Conservation (phyloP, 2,329 filamentous ascomycete genomes). For the Clarireedia sp. region DNA sequence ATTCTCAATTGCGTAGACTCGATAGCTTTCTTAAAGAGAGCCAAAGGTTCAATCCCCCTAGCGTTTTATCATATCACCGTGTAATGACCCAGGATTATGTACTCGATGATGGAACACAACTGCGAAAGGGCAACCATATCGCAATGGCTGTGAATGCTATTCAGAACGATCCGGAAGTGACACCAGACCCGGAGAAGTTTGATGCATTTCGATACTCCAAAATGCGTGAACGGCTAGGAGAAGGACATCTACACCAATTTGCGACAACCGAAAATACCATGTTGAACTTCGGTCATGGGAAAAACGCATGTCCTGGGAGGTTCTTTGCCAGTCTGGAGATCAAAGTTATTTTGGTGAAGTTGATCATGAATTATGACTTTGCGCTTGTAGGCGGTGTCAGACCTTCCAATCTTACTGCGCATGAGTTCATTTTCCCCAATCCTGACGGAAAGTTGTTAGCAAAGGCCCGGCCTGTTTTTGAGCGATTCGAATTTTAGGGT, state of each 20-base stretch:
- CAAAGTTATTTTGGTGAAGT: slow-evolving; percentile 30
- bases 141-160: background rate
- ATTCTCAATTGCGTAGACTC: slow-evolving; percentile 20
- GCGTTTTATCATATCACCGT: background rate
- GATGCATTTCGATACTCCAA: slow-evolving; percentile 7
- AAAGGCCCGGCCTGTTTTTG: background rate
- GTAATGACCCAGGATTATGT: background rate
- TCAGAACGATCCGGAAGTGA: background rate
- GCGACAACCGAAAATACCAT: background rate
- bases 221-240: background rate
- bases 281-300: slow-evolving; percentile 32
- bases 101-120: background rate
- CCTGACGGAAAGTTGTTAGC: background rate
- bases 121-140: background rate
- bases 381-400: background rate
- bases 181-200: background rate
- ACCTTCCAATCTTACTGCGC: background rate
- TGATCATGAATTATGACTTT: slow-evolving; percentile 24
- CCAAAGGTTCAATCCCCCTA: slow-evolving; percentile 28
- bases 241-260: slow-evolving; percentile 2
- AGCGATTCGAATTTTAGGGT: background rate
- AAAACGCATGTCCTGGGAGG: slow-evolving; percentile 34
- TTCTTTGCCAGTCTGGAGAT: slow-evolving; percentile 27
- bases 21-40: slow-evolving; percentile 34
- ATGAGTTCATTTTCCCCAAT: slow-evolving; percentile 9